phyloP scores from a whole-genome alignment of 306 rosid species.

The Pyrus betulifolia region DNA sequence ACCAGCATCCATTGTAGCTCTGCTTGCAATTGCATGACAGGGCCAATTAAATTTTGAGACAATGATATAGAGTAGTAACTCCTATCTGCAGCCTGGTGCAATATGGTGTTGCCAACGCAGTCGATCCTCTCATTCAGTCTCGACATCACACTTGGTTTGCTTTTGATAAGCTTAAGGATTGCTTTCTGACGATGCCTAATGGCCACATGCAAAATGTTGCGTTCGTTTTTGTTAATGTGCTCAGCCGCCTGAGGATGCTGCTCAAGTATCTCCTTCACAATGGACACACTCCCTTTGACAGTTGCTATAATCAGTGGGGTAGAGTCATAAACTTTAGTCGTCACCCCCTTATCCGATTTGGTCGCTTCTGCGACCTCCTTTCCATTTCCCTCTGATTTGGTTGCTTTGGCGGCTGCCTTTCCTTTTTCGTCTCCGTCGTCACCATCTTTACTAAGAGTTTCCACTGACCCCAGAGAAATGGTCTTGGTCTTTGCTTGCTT shows the following conservation, averaged over 20 bases:
- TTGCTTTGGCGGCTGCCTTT: not conserved
- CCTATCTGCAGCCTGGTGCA: not conserved
- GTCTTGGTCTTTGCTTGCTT: not conserved
- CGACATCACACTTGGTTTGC: not conserved
- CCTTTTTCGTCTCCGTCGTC: not conserved
- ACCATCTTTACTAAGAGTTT: not conserved
- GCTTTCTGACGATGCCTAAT: not conserved
- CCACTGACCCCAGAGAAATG: not conserved
- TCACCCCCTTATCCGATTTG: not conserved
- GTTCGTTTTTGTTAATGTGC: not conserved
- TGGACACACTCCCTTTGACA: not conserved
- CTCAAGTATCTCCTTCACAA: not conserved
- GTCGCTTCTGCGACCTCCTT: not conserved
- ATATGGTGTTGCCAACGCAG: not conserved
- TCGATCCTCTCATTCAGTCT: not conserved
- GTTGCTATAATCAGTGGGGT: conserved; percentile 18
- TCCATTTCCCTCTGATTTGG: not conserved
- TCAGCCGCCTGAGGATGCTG: not conserved
- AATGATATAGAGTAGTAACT: not conserved
- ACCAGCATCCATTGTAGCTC: not conserved
- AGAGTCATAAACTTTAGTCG: not conserved
- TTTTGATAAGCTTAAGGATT: not conserved
- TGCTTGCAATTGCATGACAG: conserved; percentile 1
- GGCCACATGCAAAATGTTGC: not conserved
- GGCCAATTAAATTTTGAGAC: not conserved